These are phyloP conservation scores for Paramecium sonneborni DNA, from an alignment of 73 alveolate species.

Conservation along the genomic window DNA sequence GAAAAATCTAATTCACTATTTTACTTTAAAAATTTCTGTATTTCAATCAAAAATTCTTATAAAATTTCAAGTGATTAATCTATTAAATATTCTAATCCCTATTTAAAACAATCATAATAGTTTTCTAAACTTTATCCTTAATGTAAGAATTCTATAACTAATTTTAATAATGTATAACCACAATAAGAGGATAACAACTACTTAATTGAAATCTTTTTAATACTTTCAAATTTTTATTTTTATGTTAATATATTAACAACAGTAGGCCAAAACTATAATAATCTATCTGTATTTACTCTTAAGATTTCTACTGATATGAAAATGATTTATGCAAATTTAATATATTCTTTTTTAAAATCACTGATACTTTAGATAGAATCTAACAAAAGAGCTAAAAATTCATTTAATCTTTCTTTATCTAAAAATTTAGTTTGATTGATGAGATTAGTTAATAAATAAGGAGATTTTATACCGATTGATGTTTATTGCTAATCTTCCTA, in stretches of 20 bases:
- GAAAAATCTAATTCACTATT: background rate
- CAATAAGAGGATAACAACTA: conserved; percentile 5
- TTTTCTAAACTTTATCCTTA: background rate
- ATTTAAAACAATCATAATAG: conserved; percentile 11
- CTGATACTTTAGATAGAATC: background rate
- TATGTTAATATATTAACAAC: conserved; percentile 12
- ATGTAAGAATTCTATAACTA: conserved; percentile 32
- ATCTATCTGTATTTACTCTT: conserved; percentile 43
- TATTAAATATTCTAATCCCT: background rate
- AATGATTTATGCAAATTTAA: conserved; percentile 22
- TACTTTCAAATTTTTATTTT: background rate
- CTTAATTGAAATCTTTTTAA: background rate
- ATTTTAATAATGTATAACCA: background rate
- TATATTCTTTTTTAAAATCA: conserved; percentile 11
- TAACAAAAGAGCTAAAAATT: background rate
- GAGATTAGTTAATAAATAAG: background rate
- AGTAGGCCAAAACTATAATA: conserved; percentile 6
- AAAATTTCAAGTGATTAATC: conserved; percentile 9
- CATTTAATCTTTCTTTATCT: conserved; percentile 47
- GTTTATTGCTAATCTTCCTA: background rate
- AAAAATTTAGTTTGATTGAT: background rate
- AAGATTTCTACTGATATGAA: conserved; percentile 32
- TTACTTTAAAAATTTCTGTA: background rate
- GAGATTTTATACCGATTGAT: background rate
- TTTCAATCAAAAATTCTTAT: background rate